These are phyloP conservation scores for Blumeriella jaapii DNA, from an alignment of 2,329 filamentous ascomycete genomes.

Conservation along the genomic window DNA sequence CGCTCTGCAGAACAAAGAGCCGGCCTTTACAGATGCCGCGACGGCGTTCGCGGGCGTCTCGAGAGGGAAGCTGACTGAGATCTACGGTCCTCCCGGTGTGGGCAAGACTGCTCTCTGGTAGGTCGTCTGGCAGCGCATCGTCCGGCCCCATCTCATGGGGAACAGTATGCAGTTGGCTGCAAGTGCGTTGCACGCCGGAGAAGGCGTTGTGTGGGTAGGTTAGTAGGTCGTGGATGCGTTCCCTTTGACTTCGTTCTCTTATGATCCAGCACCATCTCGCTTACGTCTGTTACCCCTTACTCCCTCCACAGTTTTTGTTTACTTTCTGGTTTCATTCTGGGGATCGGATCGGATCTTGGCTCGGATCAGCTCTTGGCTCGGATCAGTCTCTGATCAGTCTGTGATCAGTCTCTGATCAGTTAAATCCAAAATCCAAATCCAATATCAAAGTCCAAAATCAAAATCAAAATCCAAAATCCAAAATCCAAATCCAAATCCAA, in stretches of 20 bases:
- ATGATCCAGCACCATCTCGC: neutral
- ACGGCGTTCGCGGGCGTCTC: constrained; percentile 45
- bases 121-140: neutral
- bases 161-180: constrained; percentile 59
- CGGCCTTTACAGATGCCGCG: constrained; percentile 8
- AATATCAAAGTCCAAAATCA: no score
- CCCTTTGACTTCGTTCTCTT: neutral
- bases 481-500: no score
- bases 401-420: no score
- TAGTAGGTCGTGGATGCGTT: constrained; percentile 13
- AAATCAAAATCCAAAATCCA: no score
- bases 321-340: neutral
- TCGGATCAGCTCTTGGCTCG: no score
- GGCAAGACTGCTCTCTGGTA: constrained; percentile 71
- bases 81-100: constrained; percentile 77
- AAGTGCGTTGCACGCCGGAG: constrained; percentile 47
- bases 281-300: neutral
- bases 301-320: no score
- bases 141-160: neutral
- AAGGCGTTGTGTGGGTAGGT: constrained; percentile 76
- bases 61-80: constrained; percentile 69
- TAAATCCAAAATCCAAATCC: no score
- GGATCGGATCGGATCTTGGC: no score
- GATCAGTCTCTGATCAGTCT: no score
- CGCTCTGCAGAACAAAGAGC: constrained; percentile 29